Base-by-base conservation (phyloP, 2,329 filamentous ascomycete species). In the Pseudocercospora eumusae region DNA sequence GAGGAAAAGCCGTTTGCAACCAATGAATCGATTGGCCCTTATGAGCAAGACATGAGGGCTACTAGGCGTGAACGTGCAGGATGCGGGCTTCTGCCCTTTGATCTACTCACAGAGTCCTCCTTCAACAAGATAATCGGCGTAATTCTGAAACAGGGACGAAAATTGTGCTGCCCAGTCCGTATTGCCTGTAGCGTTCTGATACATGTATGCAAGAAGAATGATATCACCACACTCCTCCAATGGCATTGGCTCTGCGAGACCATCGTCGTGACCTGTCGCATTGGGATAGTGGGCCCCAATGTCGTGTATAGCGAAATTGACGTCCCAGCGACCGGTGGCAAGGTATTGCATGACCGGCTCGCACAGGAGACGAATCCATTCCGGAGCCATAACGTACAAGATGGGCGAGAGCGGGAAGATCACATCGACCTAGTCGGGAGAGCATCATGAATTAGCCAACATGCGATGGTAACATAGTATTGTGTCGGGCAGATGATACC, bases 141-240 rank as follows among this genome's bases (percentile, higher is more conserved):
- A 84, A 70, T 84, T 80, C n/a, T 76, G 56, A 2, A 72, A 68
- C 31, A 84, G 74, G 68, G 86, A 71, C 5, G 64, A 75, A 2
- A 72, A 79, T 71, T 88, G 85, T 0, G 83, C 83, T 64, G 88
- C 84, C 1, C 82, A 81, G 44, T 84, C 74, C 7, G 80, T 76
- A 70, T 86, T 83, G 18, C 84, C 84, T 62, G 83, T 4, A 86
- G 67, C 1, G 83, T 83, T 80, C 20, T 70, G 68, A 65, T 81
- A 78, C 42, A 75, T 67, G 4, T 64, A 60, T 1, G 72, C 67
- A 21, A 57, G 25, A n/a, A 57, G 55, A 20, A 57, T 57, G 15
- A 57, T 31, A 21, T 57, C 27, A 13, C 75, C 76, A 81, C 10
- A 61, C 20, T 68, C 67, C 11, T 59, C 49, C 11, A 61, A 33